Conservation (phyloP, 2,329 filamentous ascomycete species). For the Diaporthe citri region DNA sequence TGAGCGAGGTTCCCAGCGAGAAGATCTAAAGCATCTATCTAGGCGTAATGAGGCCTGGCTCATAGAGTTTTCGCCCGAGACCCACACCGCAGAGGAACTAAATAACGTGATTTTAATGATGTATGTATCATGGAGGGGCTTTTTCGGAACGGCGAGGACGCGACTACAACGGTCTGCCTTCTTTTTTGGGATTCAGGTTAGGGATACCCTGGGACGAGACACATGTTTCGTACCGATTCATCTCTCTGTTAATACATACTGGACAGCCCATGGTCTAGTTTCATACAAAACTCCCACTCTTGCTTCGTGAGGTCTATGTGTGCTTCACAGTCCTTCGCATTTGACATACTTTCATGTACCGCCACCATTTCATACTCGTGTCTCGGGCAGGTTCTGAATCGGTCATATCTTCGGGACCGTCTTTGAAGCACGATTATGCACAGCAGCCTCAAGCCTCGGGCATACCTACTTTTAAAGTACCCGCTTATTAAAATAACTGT, state of each 20-base stretch:
- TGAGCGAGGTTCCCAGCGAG: constrained; percentile 23
- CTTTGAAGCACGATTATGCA: too few relatives aligned
- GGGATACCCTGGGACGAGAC: not conserved
- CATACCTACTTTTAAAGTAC: too few relatives aligned
- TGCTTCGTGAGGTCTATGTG: not conserved
- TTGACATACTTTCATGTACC: not conserved
- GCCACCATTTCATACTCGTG: not conserved
- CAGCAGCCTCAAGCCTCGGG: too few relatives aligned
- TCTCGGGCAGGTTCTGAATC: too few relatives aligned
- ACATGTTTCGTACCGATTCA: not conserved
- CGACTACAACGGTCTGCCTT: not conserved
- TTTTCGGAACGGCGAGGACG: not conserved
- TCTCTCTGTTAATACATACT: not conserved
- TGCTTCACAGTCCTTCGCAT: not conserved
- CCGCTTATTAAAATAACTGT: too few relatives aligned
- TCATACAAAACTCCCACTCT: not conserved
- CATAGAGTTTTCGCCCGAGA: too few relatives aligned
- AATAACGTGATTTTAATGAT: constrained; percentile 7
- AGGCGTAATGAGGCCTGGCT: too few relatives aligned
- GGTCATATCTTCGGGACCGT: too few relatives aligned
- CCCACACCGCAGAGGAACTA: not conserved
- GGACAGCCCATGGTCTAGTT: too few relatives aligned
- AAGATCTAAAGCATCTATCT: constrained; percentile 4
- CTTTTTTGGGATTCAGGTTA: not conserved
- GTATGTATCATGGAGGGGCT: not conserved